Conservation (phyloP, 2,329 filamentous ascomycete species). For the Zymoseptoria ardabiliae region DNA sequence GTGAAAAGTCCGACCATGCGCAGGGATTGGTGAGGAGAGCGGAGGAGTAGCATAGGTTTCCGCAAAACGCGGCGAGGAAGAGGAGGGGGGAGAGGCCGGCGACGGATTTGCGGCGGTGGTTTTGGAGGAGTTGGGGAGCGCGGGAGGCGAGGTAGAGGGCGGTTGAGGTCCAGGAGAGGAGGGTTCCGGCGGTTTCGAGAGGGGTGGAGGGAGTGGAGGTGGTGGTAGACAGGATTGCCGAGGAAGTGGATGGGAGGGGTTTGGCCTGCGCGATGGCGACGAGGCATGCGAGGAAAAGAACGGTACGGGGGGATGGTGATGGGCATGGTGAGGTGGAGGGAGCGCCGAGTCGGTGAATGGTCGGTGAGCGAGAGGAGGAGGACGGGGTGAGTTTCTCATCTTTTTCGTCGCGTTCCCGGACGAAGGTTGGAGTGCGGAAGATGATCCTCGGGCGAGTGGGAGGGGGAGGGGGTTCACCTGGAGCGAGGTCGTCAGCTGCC, state of each 20-base stretch:
- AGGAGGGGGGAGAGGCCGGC: conserved; percentile 56
- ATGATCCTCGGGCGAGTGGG: conserved; percentile 22
- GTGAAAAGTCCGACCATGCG: conserved; percentile 51
- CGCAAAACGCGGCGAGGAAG: conserved; percentile 60
- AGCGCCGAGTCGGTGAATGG: conserved; percentile 23
- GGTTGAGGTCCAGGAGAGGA: conserved; percentile 52
- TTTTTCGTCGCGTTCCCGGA: conserved; percentile 16
- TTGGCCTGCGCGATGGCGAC: conserved; percentile 38
- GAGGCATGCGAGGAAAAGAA: conserved; percentile 41
- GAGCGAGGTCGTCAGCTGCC: conserved; percentile 8
- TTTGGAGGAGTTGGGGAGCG: conserved; percentile 59
- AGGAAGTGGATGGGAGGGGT: conserved; percentile 18
- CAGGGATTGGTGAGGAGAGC: conserved; percentile 57
- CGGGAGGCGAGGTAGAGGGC: conserved; percentile 52
- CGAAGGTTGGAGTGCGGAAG: conserved; percentile 27
- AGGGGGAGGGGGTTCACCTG: conserved; percentile 11
- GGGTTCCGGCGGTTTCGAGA: conserved; percentile 41
- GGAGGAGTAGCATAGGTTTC: conserved; percentile 59
- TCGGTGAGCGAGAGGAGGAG: conserved; percentile 18
- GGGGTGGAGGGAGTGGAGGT: conserved; percentile 16
- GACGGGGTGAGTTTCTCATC: conserved; percentile 19
- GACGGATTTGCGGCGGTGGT: conserved; percentile 55
- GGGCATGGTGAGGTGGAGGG: conserved; percentile 34
- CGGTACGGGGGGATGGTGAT: conserved; percentile 39
- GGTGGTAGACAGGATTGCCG: no score